Conservation (phyloP, 1,139 yeast genomes). For the Yamadazyma pseudoaaseri region DNA sequence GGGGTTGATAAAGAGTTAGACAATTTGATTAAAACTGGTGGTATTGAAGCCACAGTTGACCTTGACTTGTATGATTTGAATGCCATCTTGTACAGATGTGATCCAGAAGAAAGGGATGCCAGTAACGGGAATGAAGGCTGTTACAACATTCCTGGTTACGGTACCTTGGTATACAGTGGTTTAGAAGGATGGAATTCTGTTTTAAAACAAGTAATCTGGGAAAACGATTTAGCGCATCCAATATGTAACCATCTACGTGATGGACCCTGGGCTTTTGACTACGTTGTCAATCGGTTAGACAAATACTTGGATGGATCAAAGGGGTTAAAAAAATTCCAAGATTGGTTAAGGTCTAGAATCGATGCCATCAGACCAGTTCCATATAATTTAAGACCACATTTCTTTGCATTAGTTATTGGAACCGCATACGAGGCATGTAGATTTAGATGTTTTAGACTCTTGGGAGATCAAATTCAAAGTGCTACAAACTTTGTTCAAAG, state of each 20-base stretch:
- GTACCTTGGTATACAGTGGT: constrained; percentile 81
- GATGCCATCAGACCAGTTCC: constrained; percentile 70
- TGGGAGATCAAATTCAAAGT: constrained; percentile 53
- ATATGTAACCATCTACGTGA: constrained; percentile 74
- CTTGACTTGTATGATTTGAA: constrained; percentile 71
- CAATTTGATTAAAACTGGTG: constrained; percentile 66
- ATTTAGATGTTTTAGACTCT: constrained; percentile 57
- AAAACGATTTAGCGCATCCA: constrained; percentile 82
- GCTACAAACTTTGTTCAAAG: constrained; percentile 77
- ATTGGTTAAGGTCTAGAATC: constrained; percentile 70
- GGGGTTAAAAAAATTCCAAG: constrained; percentile 51
- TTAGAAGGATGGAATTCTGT: constrained; percentile 89
- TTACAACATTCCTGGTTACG: constrained; percentile 72
- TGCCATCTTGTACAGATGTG: constrained; percentile 72
- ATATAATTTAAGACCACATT: constrained; percentile 78
- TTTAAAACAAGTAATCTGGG: constrained; percentile 57
- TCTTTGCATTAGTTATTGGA: constrained; percentile 77
- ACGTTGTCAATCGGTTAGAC: constrained; percentile 59
- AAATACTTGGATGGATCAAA: constrained; percentile 48
- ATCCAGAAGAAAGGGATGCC: constrained; percentile 83
- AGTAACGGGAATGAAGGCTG: constrained; percentile 71
- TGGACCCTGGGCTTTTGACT: constrained; percentile 91
- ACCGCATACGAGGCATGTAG: constrained; percentile 81
- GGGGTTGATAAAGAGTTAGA: constrained; percentile 55
- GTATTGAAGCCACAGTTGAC: constrained; percentile 64